phyloP scores from a whole-genome alignment of 1,284 basidiomycete genomes.

The Ceratobasidium sp. region DNA sequence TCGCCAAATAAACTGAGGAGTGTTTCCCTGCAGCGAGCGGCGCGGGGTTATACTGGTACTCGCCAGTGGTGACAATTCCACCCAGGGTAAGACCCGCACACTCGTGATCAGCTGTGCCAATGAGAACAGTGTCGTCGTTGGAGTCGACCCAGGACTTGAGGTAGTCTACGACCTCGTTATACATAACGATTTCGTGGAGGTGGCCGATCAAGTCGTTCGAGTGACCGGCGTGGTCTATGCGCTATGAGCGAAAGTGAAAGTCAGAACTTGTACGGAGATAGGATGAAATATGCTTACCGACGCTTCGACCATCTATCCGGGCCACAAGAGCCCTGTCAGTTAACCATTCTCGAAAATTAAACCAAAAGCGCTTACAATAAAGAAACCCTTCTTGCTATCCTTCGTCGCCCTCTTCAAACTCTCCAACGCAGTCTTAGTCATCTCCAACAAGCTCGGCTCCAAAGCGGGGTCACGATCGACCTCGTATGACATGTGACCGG shows the following conservation, averaged over 20 bases:
- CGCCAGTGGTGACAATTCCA: constrained; percentile 43
- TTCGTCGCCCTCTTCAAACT: constrained; percentile 51
- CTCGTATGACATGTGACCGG: constrained; percentile 56
- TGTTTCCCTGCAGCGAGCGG: constrained; percentile 52
- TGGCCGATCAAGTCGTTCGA: constrained; percentile 56
- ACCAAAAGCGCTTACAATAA: constrained; percentile 52
- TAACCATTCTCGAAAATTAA: not conserved
- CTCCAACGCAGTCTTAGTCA: constrained; percentile 55
- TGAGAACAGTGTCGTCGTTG: constrained; percentile 52
- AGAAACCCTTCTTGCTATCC: constrained; percentile 53
- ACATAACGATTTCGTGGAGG: constrained; percentile 53
- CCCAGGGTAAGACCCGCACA: constrained; percentile 54
- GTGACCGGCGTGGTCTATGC: constrained; percentile 54
- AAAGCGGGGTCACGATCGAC: constrained; percentile 54
- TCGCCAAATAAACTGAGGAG: constrained; percentile 53
- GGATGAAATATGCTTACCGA: constrained; percentile 14
- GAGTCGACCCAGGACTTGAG: constrained; percentile 53
- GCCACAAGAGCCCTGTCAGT: not conserved
- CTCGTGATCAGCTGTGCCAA: constrained; percentile 54
- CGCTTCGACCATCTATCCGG: constrained; percentile 43
- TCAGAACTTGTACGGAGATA: not conserved
- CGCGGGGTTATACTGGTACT: constrained; percentile 51
- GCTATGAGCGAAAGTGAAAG: constrained; percentile 47
- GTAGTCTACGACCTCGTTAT: constrained; percentile 53
- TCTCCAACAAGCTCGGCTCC: constrained; percentile 55